These are phyloP conservation scores for Arxiozyma bovina DNA, from an alignment of 1,139 yeast species.

Conservation along the genomic window DNA sequence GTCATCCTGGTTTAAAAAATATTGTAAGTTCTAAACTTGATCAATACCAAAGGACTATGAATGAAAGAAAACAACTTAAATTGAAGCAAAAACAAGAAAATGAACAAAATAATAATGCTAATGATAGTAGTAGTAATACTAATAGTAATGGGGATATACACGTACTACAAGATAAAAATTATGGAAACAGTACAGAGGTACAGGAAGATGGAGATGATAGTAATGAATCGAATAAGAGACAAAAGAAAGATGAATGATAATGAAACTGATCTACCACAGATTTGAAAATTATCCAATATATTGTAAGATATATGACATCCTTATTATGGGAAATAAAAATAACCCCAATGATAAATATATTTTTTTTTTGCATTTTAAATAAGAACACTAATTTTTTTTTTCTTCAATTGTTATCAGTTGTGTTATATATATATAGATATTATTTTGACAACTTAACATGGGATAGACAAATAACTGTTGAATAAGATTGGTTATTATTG, in stretches of 20 bases:
- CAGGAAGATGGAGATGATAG: slow-evolving; percentile 7
- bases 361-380: no score
- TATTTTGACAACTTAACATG: no score
- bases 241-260: neutral
- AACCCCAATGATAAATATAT: no score
- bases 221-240: slow-evolving; percentile 1
- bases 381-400: no score
- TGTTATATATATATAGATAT: no score
- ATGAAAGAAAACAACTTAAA: slow-evolving; percentile 15
- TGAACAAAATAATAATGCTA: no score
- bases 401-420: no score
- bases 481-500: no score
- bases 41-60: slow-evolving; percentile 26
- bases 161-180: no score
- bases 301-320: no score
- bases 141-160: neutral
- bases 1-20: slow-evolving; percentile 38
- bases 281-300: no score
- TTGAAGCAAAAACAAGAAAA: neutral
- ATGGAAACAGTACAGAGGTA: neutral
- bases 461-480: no score
- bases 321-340: neutral
- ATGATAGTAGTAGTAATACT: neutral
- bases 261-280: neutral
- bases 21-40: slow-evolving; percentile 26